A percentile compares a stretch with the other conserved stretches of the same genome.
These are phyloP conservation scores for Aspergillus sp. DNA, from an alignment of 2,329 filamentous ascomycete species.

Conservation along the genomic window DNA sequence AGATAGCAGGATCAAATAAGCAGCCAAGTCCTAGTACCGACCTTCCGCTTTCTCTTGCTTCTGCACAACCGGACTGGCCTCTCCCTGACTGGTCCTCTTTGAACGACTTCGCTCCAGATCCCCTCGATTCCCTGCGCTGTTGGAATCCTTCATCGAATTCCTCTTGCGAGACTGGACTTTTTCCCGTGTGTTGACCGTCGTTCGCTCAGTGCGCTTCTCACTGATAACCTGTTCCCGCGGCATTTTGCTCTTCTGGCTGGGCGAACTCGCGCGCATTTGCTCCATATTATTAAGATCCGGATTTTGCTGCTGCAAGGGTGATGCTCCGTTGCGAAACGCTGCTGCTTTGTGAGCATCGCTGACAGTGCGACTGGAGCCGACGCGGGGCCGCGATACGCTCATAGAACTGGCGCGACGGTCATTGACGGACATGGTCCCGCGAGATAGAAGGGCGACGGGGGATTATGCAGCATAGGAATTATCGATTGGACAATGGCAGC, in stretches of 20 bases:
- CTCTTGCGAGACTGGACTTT: constrained; percentile 51
- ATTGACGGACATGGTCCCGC: constrained; percentile 32
- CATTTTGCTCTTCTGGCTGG: constrained; percentile 23
- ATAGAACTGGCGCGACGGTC: constrained; percentile 32
- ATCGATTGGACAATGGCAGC: neutral
- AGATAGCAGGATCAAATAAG: neutral
- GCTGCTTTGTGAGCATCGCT: constrained; percentile 22
- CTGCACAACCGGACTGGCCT: constrained; percentile 19
- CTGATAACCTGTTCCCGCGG: constrained; percentile 28
- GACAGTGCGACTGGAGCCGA: constrained; percentile 31
- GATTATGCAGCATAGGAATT: constrained; percentile 17
- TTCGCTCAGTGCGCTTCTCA: constrained; percentile 35
- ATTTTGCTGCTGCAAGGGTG: constrained; percentile 20
- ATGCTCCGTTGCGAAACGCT: constrained; percentile 20
- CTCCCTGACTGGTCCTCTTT: constrained; percentile 18
- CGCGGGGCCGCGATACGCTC: constrained; percentile 33
- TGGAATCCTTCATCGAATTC: constrained; percentile 46
- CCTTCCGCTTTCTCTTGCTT: constrained; percentile 28
- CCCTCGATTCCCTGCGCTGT: constrained; percentile 23
- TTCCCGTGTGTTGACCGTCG: constrained; percentile 54
- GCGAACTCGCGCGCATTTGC: constrained; percentile 22
- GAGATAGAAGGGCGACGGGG: constrained; percentile 11
- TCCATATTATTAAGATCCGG: constrained; percentile 17
- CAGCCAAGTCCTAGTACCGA: constrained; percentile 13
- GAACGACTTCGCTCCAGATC: constrained; percentile 28